These are phyloP conservation scores for Selaginella moellendorffii DNA, from an alignment of 75 land plant genomes.

Conservation along the genomic window DNA sequence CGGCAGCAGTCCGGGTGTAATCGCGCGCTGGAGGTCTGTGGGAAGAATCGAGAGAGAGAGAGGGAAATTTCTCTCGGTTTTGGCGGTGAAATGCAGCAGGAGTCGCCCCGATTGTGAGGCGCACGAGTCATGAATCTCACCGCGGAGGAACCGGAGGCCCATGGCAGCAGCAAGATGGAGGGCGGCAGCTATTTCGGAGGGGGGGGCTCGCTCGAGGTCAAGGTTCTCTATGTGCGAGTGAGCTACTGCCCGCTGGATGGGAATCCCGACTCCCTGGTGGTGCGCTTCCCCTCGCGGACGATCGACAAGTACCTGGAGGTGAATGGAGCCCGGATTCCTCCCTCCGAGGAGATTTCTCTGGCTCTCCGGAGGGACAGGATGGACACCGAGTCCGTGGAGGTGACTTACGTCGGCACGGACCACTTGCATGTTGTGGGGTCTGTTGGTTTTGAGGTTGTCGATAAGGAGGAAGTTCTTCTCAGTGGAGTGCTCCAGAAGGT, in stretches of 20 bases:
- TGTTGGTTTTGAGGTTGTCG: slow-evolving; percentile 45
- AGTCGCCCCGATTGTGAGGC: too few relatives aligned
- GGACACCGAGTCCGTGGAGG: slow-evolving; percentile 41
- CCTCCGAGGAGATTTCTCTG: slow-evolving; percentile 41
- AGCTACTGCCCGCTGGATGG: slow-evolving; percentile 25
- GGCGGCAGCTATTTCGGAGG: too few relatives aligned
- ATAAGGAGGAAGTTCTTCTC: slow-evolving; percentile 33
- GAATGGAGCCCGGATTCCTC: slow-evolving; percentile 51
- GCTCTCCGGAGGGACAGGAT: slow-evolving; percentile 51
- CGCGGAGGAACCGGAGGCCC: too few relatives aligned
- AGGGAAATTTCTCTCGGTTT: too few relatives aligned
- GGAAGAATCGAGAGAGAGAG: too few relatives aligned
- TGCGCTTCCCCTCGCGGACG: slow-evolving; percentile 37
- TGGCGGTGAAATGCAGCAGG: too few relatives aligned
- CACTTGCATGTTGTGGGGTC: slow-evolving; percentile 35
- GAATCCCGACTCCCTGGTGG: slow-evolving; percentile 27
- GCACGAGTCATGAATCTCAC: too few relatives aligned
- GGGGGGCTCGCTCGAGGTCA: slow-evolving; percentile 42
- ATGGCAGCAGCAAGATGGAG: too few relatives aligned
- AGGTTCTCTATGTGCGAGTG: slow-evolving; percentile 63
- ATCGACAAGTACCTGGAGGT: slow-evolving; percentile 49
- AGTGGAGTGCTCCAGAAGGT: slow-evolving; percentile 44
- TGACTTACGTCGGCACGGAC: slow-evolving; percentile 62
- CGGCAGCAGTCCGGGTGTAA: too few relatives aligned
- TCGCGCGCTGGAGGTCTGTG: too few relatives aligned